These are phyloP conservation scores for Sarocladium oryzae DNA, from an alignment of 2,329 filamentous ascomycete genomes.

Conservation along the genomic window DNA sequence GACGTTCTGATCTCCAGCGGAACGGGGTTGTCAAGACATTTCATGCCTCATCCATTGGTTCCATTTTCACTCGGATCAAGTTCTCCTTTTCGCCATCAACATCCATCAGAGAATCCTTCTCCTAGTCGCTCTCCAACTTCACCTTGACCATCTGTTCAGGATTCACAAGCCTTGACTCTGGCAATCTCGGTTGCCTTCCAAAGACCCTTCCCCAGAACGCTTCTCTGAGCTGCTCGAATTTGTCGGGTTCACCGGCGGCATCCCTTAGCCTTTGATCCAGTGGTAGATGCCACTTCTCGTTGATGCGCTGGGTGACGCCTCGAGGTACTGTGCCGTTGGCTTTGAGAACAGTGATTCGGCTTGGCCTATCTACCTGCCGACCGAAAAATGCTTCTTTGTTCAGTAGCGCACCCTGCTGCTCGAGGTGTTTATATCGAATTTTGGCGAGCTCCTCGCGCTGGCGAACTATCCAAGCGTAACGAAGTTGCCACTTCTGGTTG, in stretches of 20 bases:
- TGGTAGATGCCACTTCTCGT: neutral
- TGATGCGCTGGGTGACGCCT: neutral
- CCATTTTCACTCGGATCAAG: neutral
- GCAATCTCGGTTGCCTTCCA: neutral
- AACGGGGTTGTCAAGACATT: too few relatives aligned
- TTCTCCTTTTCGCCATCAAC: conserved; percentile 2
- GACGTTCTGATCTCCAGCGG: too few relatives aligned
- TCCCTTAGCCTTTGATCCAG: neutral
- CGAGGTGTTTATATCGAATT: neutral
- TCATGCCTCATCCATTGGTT: neutral
- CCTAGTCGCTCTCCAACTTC: neutral
- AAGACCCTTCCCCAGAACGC: neutral
- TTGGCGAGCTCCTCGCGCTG: conserved; percentile 15
- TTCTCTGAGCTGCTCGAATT: neutral
- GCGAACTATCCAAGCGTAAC: conserved; percentile 18
- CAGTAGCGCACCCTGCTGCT: neutral
- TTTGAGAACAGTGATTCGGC: neutral
- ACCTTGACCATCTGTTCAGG: neutral
- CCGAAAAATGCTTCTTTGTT: neutral
- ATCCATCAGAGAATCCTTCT: neutral
- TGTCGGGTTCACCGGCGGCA: neutral
- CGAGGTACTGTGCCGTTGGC: neutral
- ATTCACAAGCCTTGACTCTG: neutral
- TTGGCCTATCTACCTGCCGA: neutral
- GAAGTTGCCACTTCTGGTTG: conserved; percentile 17